These are phyloP conservation scores for Lantana camara DNA, from an alignment of 257 asterid species.

Conservation along the genomic window DNA sequence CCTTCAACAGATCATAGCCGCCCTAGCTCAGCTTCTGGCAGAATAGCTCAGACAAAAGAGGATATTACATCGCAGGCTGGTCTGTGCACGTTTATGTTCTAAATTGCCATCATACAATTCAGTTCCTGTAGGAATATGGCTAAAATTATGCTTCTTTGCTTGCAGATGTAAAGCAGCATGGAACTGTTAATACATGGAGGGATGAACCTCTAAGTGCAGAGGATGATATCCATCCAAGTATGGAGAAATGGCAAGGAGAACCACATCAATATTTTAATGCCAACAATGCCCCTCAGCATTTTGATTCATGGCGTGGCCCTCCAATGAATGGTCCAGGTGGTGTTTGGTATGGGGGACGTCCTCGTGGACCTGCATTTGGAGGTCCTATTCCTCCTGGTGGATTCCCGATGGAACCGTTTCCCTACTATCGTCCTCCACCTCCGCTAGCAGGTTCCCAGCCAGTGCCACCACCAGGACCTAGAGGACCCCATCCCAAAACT, in stretches of 20 bases:
- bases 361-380: conserved; percentile 77
- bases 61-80: conserved; percentile 55
- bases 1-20: conserved; percentile 55
- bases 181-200: conserved; percentile 58
- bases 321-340: conserved; percentile 72
- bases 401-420: conserved; percentile 76
- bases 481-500: conserved; percentile 82
- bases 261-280: conserved; percentile 63
- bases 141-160: conserved; percentile 20
- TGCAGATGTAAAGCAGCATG: conserved; percentile 58
- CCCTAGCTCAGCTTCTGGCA: conserved; percentile 78
- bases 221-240: conserved; percentile 53
- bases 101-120: conserved; percentile 14
- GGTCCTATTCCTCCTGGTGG: conserved; percentile 76
- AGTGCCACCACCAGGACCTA: conserved; percentile 60
- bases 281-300: conserved; percentile 65
- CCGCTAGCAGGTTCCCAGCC: conserved; percentile 72
- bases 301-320: conserved; percentile 87
- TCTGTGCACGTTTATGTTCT: conserved; percentile 36
- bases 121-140: conserved; percentile 6
- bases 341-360: conserved; percentile 87
- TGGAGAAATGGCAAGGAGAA: conserved; percentile 82
- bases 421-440: conserved; percentile 80
- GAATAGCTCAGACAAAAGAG: conserved; percentile 44
- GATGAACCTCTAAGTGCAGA: conserved; percentile 55